Evolutionary conservation across 495 filamentous ascomycete species (phyloP).

Genomic region (Trichoderma erinaceum): DNA sequence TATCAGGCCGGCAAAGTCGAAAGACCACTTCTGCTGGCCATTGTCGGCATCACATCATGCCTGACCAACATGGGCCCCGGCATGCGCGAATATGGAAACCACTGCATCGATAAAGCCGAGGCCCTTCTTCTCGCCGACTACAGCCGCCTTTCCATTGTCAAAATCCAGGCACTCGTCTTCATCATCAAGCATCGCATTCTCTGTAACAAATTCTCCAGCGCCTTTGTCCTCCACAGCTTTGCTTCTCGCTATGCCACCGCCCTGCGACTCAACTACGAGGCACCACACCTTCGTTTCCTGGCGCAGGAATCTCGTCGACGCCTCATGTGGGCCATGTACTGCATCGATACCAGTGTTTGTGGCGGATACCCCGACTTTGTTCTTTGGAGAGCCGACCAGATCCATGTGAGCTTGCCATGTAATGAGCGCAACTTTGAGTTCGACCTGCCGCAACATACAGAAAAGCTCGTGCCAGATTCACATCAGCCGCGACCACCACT

Average conservation of each 20-base stretch:
- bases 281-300: constrained; percentile 41
- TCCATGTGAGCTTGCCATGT: constrained; percentile 43
- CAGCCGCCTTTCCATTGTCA: constrained; percentile 41
- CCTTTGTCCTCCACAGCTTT: constrained; percentile 43
- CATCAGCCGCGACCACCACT: constrained; percentile 25
- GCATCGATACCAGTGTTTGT: constrained; percentile 42
- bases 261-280: constrained; percentile 44
- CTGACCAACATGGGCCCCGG: constrained; percentile 40
- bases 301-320: constrained; percentile 44
- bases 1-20: constrained; percentile 46
- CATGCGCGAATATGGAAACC: constrained; percentile 37
- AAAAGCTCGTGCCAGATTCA: constrained; percentile 32
- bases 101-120: constrained; percentile 43
- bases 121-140: constrained; percentile 36
- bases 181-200: constrained; percentile 44
- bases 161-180: constrained; percentile 43
- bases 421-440: constrained; percentile 50
- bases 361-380: constrained; percentile 42
- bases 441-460: constrained; percentile 41
- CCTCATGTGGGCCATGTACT: constrained; percentile 47
- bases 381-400: constrained; percentile 37
- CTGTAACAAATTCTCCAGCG: constrained; percentile 38
- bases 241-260: constrained; percentile 44
- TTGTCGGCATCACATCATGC: constrained; percentile 43
- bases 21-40: constrained; percentile 38